Base-by-base conservation (phyloP, 2,329 filamentous ascomycete genomes). In the Exophiala dermatitidis region DNA sequence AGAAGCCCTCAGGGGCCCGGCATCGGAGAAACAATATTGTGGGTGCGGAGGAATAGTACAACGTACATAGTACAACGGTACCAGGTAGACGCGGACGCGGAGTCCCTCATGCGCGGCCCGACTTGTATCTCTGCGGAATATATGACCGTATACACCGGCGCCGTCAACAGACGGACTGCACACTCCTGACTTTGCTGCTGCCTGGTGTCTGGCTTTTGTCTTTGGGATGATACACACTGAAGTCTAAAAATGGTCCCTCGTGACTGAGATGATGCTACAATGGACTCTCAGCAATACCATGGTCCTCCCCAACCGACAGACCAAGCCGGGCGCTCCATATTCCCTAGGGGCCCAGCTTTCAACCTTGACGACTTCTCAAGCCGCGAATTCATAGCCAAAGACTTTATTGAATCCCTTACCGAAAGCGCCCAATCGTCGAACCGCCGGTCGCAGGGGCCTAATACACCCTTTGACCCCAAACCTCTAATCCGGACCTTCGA, bases 401-500 rank as follows among this genome's bases (percentile, higher is more conserved):
- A 98, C 73, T 98, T 98, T 68, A 85, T 98, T 64, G 94, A 98
- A 69, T 82, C 85, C 48, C 83, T 98, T 53, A 93, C 91, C 47
- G 90, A 97, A 59, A 86, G 78, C 62, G 87, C 89, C 26, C 80
- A 89, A 34, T 84, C 88, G n/a, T 76, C 79, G 26, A 87, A 84
- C 65, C 87, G 93, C 50, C 85, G 88, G 55, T 96, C 90, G 9
- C 61, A 63, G 52, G 63, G 55, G 64, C 66, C 60, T 31, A 70
- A 68, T 50, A 59, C 76, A 74, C 57, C 77, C 75, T 98, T 98
- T 72, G 93, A 98, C 66, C 90, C 93, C 0, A 98, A 98, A 72
- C 94, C 93, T 32, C 77, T 98, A 63, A 98, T 98, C 65, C 84
- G 93, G 55, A 90, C 89, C 1, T 98, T 98, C 69, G 93, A 98